These are phyloP conservation scores for Alternaria sp. DNA, from an alignment of 2,329 filamentous ascomycete genomes.

Conservation along the genomic window DNA sequence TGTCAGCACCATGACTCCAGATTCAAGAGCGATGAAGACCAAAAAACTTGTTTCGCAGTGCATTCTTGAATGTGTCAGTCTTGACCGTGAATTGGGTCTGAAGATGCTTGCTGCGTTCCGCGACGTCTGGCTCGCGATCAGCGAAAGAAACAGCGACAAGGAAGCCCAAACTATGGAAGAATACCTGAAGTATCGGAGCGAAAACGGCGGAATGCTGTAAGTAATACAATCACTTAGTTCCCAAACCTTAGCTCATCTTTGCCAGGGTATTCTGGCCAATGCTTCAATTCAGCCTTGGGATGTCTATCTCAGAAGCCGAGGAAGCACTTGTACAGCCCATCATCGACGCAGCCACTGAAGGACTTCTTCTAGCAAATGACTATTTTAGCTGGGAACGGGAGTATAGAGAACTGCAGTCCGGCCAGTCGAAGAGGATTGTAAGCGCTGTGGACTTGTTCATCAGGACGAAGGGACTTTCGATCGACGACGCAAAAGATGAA, in stretches of 20 bases:
- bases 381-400: slow-evolving; percentile 5
- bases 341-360: neutral
- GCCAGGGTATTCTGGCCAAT: slow-evolving; percentile 1
- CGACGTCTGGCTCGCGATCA: neutral
- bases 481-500: neutral
- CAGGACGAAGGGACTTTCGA: neutral
- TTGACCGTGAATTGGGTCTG: slow-evolving; percentile 1
- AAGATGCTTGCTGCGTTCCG: slow-evolving; percentile 1
- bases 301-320: neutral
- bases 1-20: neutral
- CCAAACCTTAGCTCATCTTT: neutral
- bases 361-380: slow-evolving; percentile 1
- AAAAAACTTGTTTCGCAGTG: slow-evolving; percentile 2
- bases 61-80: neutral
- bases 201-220: slow-evolving; percentile 4
- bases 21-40: neutral
- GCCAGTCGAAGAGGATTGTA: neutral
- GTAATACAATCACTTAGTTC: neutral
- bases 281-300: slow-evolving; percentile 3
- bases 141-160: slow-evolving; percentile 1
- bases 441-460: neutral
- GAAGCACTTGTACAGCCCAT: neutral
- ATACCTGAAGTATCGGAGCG: slow-evolving; percentile 1
- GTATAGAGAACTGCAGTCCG: neutral
- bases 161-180: neutral